Evolutionary conservation across 805 yeast genomes (phyloP).

Genomic region (Kodamaea lidongshanica): DNA sequence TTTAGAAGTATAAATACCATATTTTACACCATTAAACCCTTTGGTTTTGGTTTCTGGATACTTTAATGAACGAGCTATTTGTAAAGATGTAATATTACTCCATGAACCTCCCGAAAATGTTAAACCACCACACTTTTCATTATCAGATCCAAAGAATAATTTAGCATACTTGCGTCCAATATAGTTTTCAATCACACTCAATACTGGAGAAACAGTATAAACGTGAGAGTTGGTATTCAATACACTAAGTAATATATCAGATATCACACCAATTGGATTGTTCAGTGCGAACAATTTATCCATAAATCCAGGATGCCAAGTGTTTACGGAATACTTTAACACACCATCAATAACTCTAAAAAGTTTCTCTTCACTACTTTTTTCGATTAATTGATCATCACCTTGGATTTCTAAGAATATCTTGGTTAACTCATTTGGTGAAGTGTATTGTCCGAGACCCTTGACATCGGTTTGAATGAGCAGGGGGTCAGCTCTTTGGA

Average conservation of each 20-base stretch:
- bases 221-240: conserved; percentile 84
- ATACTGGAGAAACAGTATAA: conserved; percentile 75
- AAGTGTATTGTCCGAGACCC: conserved; percentile 46
- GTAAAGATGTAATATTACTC: conserved; percentile 75
- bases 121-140: conserved; percentile 64
- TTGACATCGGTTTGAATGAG: conserved; percentile 27
- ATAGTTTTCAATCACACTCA: conserved; percentile 67
- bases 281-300: conserved; percentile 84
- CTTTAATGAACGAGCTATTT: conserved; percentile 62
- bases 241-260: conserved; percentile 61
- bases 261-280: conserved; percentile 74
- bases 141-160: conserved; percentile 43
- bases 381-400: conserved; percentile 7
- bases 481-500: conserved; percentile 39
- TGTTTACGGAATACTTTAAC: conserved; percentile 62
- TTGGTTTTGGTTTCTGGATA: conserved; percentile 62
- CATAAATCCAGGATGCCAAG: conserved; percentile 83
- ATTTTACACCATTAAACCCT: conserved; percentile 49
- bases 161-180: conserved; percentile 64
- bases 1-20: conserved; percentile 64
- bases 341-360: conserved; percentile 48
- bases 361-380: conserved; percentile 27
- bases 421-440: conserved; percentile 31
- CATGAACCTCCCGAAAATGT: conserved; percentile 87
- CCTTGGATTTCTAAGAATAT: conserved; percentile 29